phyloP scores from a whole-genome alignment of 2,329 filamentous ascomycete genomes.

The Tolypocladium album region DNA sequence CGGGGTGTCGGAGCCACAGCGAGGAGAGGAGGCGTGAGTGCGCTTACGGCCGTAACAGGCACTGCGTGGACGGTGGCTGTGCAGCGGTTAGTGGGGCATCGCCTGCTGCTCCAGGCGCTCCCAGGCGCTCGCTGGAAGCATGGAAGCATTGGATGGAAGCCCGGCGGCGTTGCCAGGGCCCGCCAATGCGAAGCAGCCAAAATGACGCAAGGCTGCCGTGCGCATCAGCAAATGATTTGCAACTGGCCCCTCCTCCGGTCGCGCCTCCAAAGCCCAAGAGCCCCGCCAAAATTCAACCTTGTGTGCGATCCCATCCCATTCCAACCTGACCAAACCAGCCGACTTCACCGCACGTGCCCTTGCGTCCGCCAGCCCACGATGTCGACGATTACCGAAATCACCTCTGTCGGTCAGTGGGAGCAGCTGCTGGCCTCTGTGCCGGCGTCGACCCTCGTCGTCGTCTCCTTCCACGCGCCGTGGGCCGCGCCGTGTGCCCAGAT shows the following conservation, averaged over 20 bases:
- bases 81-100: background rate
- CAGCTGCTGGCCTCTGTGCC: constrained; percentile 55
- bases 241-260: background rate
- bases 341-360: background rate
- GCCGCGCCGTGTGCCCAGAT: constrained; percentile 93
- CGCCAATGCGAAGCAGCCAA: constrained; percentile 2
- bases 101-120: too few species aligned
- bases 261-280: constrained; percentile 2
- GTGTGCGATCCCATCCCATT: constrained; percentile 5
- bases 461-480: constrained; percentile 96
- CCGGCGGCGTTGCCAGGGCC: background rate
- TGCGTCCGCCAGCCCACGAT: constrained; percentile 30
- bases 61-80: background rate
- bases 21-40: background rate
- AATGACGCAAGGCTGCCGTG: constrained; percentile 13
- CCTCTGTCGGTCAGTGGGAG: constrained; percentile 62
- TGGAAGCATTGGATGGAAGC: background rate
- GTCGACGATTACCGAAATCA: constrained; percentile 70
- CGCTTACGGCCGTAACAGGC: constrained; percentile 3
- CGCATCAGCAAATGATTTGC: background rate
- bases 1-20: constrained; percentile 1
- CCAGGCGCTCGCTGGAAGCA: background rate
- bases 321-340: background rate
- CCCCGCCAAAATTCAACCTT: constrained; percentile 6
- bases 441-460: constrained; percentile 61